Conservation (phyloP, 176 grass and related monocot genomes). For the Coix lacrymajobi region DNA sequence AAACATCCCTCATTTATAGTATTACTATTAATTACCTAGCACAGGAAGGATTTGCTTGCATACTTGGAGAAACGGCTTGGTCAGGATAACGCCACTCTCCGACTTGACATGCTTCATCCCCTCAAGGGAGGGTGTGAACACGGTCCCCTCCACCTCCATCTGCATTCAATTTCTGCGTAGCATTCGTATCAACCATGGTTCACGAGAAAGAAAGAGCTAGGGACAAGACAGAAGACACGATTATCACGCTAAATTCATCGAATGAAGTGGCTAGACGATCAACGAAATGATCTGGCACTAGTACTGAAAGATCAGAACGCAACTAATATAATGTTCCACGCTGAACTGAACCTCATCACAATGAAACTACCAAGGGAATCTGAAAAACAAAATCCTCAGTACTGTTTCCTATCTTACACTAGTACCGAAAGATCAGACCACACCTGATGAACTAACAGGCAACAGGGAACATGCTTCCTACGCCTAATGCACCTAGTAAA, state of each 20-base stretch:
- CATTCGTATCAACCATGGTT: no score
- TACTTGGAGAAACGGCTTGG: constrained; percentile 75
- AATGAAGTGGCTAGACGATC: background rate
- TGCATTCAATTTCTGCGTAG: background rate
- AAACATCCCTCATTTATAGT: background rate
- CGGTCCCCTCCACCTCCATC: constrained; percentile 71
- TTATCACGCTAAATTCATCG: background rate
- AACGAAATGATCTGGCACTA: background rate
- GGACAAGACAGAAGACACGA: background rate
- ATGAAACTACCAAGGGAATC: background rate
- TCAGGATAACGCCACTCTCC: constrained; percentile 56
- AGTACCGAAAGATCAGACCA: no score
- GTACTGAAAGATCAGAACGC: background rate
- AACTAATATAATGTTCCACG: background rate
- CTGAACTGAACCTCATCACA: background rate
- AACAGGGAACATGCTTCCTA: no score
- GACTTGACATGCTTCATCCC: constrained; percentile 74
- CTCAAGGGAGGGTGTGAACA: constrained; percentile 69
- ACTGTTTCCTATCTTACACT: background rate
- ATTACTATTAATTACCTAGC: constrained; percentile 79
- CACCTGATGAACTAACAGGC: no score
- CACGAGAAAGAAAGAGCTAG: background rate
- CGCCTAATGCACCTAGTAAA: constrained; percentile 18
- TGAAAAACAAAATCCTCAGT: background rate
- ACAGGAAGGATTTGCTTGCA: constrained; percentile 90